These are phyloP conservation scores for Sherardia arvensis DNA, from an alignment of 257 asterid genomes.

Conservation along the genomic window DNA sequence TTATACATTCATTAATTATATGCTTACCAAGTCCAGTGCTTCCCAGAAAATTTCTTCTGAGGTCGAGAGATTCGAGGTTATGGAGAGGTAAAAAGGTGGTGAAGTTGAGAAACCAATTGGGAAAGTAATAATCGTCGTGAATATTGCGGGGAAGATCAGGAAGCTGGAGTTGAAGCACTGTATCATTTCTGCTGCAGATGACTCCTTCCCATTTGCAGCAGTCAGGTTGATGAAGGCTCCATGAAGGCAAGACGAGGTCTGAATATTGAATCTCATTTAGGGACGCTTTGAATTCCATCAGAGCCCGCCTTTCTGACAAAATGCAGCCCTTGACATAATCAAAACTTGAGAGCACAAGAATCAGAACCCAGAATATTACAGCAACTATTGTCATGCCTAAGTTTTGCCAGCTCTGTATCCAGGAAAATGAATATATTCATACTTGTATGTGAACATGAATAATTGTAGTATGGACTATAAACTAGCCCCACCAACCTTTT, in stretches of 20 bases:
- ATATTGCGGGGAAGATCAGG: neutral
- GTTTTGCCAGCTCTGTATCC: too few species aligned
- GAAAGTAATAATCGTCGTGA: neutral
- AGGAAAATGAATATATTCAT: too few species aligned
- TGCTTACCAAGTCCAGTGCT: neutral
- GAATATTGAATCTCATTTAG: neutral
- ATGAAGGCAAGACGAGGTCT: neutral
- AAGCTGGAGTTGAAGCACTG: neutral
- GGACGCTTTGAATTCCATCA: neutral
- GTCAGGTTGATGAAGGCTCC: neutral
- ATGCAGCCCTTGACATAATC: neutral
- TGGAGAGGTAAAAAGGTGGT: neutral
- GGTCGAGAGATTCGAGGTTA: neutral
- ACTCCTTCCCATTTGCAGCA: conserved; percentile 6
- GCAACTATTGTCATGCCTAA: neutral
- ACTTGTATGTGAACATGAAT: neutral
- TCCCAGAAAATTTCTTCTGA: neutral
- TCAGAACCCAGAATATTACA: neutral
- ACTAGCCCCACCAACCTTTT: too few species aligned
- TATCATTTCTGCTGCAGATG: neutral
- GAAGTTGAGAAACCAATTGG: neutral
- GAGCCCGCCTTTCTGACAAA: neutral
- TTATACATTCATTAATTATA: neutral
- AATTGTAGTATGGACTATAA: too few species aligned
- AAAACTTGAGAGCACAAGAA: neutral